Evolutionary conservation across 2,329 filamentous ascomycete genomes (phyloP).

Genomic region (Sarocladium oryzae): DNA sequence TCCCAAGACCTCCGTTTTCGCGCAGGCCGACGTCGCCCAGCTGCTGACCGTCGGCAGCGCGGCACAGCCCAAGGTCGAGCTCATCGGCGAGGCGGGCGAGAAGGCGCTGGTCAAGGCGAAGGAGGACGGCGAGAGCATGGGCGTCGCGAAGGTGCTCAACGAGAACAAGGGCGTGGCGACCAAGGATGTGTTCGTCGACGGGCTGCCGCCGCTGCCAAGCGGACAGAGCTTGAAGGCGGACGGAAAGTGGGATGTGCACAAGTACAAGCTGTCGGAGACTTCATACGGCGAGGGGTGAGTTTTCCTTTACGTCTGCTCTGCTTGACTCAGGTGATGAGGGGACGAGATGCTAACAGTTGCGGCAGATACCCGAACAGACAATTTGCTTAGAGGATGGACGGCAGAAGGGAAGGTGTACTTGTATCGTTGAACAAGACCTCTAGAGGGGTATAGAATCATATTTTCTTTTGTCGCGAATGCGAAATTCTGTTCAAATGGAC

Average conservation of each 20-base stretch:
- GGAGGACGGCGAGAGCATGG: slow-evolving; percentile 61
- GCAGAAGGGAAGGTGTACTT: slow-evolving; percentile 15
- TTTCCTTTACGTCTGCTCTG: neutral
- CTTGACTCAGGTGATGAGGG: too few relatives aligned
- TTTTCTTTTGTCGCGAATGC: slow-evolving; percentile 6
- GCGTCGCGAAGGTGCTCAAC: slow-evolving; percentile 68
- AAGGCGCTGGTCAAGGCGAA: slow-evolving; percentile 68
- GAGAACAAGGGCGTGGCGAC: slow-evolving; percentile 52
- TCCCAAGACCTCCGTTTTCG: slow-evolving; percentile 71
- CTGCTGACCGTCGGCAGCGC: slow-evolving; percentile 81
- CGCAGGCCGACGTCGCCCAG: slow-evolving; percentile 77
- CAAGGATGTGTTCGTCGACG: slow-evolving; percentile 62
- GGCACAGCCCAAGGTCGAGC: slow-evolving; percentile 72
- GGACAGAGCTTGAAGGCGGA: slow-evolving; percentile 49
- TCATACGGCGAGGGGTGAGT: slow-evolving; percentile 64
- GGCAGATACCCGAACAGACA: slow-evolving; percentile 57
- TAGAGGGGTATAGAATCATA: neutral
- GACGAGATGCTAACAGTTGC: slow-evolving; percentile 25
- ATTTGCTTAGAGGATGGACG: slow-evolving; percentile 40
- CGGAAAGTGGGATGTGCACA: slow-evolving; percentile 58
- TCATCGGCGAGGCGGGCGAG: slow-evolving; percentile 56
- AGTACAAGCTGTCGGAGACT: slow-evolving; percentile 59
- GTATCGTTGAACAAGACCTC: slow-evolving; percentile 1
- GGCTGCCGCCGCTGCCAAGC: slow-evolving; percentile 80
- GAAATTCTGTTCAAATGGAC: neutral